phyloP scores from a whole-genome alignment of 192 early-diverging fungal species.

The Podila minutissima region DNA sequence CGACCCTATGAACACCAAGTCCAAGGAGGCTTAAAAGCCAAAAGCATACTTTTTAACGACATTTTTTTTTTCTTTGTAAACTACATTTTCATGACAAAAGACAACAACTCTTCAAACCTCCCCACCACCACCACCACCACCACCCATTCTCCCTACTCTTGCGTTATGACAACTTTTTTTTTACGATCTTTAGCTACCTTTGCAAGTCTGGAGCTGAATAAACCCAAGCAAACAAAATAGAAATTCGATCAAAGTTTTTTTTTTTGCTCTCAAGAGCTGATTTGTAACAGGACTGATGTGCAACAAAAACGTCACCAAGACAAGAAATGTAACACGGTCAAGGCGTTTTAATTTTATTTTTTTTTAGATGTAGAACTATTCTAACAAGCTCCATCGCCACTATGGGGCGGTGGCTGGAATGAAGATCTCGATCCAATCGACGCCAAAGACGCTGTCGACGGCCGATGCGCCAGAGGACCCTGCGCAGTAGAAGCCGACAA shows the following conservation, averaged over 20 bases:
- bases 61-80: neutral
- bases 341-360: too few relatives aligned
- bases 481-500: too few relatives aligned
- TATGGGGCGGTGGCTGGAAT: slow-evolving; percentile 8
- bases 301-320: neutral
- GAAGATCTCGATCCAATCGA: slow-evolving; percentile 9
- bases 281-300: neutral
- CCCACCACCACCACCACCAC: too few relatives aligned
- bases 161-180: neutral
- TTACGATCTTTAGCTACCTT: neutral
- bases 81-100: neutral
- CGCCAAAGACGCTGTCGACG: neutral
- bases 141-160: neutral
- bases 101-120: neutral
- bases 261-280: neutral
- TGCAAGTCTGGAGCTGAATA: too few relatives aligned
- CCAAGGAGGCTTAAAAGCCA: slow-evolving; percentile 27
- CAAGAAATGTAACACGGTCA: too few relatives aligned
- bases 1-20: slow-evolving; percentile 33
- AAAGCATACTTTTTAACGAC: neutral
- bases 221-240: neutral
- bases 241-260: neutral
- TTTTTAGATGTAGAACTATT: too few relatives aligned
- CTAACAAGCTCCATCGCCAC: slow-evolving; percentile 14
- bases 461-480: too few relatives aligned